These are phyloP conservation scores for Plenodomus lindquistii DNA, from an alignment of 2,329 filamentous ascomycete genomes.

Conservation along the genomic window DNA sequence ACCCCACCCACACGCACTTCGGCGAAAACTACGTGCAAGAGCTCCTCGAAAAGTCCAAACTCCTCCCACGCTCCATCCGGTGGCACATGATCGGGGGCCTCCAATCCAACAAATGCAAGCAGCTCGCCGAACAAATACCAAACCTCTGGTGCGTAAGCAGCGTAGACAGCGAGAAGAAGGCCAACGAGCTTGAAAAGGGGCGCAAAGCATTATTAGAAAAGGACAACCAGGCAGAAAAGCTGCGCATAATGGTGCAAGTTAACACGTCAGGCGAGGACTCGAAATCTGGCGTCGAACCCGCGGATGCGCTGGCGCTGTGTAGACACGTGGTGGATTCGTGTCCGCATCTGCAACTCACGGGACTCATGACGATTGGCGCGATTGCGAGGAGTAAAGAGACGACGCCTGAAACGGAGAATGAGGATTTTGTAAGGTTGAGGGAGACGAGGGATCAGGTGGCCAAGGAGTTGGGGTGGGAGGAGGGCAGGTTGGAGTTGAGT, in stretches of 20 bases:
- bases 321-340: constrained; percentile 71
- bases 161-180: constrained; percentile 87
- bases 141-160: constrained; percentile 93
- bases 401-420: constrained; percentile 77
- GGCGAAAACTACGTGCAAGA: constrained; percentile 92
- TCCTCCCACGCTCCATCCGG: constrained; percentile 75
- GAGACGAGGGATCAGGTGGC: constrained; percentile 73
- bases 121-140: constrained; percentile 77
- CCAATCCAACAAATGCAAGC: constrained; percentile 92
- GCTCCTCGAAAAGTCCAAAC: constrained; percentile 77
- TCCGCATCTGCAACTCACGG: constrained; percentile 73
- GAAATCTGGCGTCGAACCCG: constrained; percentile 81
- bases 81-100: constrained; percentile 98
- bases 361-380: constrained; percentile 96
- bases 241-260: constrained; percentile 87
- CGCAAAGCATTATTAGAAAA: constrained; percentile 61
- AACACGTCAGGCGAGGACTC: constrained; percentile 88
- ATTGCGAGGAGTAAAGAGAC: constrained; percentile 81
- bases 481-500: constrained; percentile 76
- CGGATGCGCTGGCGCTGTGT: constrained; percentile 66
- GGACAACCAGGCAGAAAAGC: constrained; percentile 41
- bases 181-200: constrained; percentile 75
- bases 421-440: constrained; percentile 76
- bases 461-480: constrained; percentile 59
- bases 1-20: constrained; percentile 69